A percentile compares a stretch with the other conserved stretches of the same genome.
Evolutionary conservation across 495 filamentous ascomycete species (phyloP).

Genomic region (Aspergillus funiculosus): DNA sequence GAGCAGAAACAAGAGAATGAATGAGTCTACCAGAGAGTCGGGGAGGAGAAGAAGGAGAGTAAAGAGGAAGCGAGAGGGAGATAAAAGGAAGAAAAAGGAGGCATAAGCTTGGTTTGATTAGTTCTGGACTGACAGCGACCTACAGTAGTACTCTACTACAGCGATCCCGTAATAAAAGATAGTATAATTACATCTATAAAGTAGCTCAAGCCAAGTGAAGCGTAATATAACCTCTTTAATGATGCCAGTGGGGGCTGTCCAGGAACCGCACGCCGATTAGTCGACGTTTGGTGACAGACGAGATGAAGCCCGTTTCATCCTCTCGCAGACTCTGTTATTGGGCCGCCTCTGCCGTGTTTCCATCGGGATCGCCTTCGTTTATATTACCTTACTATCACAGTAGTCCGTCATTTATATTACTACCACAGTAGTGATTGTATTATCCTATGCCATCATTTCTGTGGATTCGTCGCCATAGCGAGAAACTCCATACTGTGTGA

Average conservation of each 20-base stretch:
- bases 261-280: conserved; percentile 11
- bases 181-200: neutral
- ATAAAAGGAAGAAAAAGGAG: neutral
- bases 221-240: no score
- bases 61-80: conserved; percentile 15
- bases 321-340: neutral
- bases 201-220: no score
- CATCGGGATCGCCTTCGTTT: neutral
- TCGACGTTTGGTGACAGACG: neutral
- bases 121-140: conserved; percentile 10
- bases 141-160: neutral
- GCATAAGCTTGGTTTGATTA: conserved; percentile 14
- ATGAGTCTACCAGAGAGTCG: conserved; percentile 17
- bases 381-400: neutral
- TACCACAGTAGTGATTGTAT: no score
- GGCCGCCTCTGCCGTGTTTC: neutral
- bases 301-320: conserved; percentile 12
- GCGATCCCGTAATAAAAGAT: neutral
- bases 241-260: conserved; percentile 8
- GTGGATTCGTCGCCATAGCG: no score
- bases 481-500: no score
- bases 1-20: conserved; percentile 24
- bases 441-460: no score
- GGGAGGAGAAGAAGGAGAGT: conserved; percentile 22
- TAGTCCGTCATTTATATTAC: no score